Percentiles rank a stretch among this genome's conserved stretches.
phyloP scores from a whole-genome alignment of 148 eudicot species.

The Rhododendron williamsianum region DNA sequence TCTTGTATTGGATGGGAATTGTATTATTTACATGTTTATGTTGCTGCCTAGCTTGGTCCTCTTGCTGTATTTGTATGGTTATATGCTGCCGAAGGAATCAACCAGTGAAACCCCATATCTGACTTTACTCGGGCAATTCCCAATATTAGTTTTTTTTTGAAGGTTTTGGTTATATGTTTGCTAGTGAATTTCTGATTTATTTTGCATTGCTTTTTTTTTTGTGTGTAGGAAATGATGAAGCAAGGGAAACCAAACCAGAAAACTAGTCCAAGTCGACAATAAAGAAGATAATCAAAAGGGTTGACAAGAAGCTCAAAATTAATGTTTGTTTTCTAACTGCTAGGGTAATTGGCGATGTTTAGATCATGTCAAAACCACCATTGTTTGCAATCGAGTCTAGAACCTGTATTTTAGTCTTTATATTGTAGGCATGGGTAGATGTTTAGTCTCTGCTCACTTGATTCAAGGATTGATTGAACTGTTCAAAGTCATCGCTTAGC shows the following conservation, averaged over 20 bases:
- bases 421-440: too few relatives aligned
- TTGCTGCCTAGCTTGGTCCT: neutral
- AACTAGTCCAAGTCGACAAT: neutral
- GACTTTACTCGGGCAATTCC: neutral
- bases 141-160: too few relatives aligned
- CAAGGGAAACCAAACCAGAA: neutral
- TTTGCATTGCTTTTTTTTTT: neutral
- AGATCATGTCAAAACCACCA: too few relatives aligned
- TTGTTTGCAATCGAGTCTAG: too few relatives aligned
- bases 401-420: too few relatives aligned
- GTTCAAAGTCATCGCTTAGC: neutral
- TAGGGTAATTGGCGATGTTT: too few relatives aligned
- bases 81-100: neutral
- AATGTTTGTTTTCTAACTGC: neutral
- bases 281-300: neutral
- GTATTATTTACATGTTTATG: neutral
- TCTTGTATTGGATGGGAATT: neutral
- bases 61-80: neutral
- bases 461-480: too few relatives aligned
- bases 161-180: neutral
- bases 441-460: too few relatives aligned
- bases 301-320: neutral
- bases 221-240: neutral
- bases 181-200: neutral
- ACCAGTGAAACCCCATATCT: neutral